Evolutionary conservation across 2,329 filamentous ascomycete genomes (phyloP).

Genomic region (Botrytis fabae): DNA sequence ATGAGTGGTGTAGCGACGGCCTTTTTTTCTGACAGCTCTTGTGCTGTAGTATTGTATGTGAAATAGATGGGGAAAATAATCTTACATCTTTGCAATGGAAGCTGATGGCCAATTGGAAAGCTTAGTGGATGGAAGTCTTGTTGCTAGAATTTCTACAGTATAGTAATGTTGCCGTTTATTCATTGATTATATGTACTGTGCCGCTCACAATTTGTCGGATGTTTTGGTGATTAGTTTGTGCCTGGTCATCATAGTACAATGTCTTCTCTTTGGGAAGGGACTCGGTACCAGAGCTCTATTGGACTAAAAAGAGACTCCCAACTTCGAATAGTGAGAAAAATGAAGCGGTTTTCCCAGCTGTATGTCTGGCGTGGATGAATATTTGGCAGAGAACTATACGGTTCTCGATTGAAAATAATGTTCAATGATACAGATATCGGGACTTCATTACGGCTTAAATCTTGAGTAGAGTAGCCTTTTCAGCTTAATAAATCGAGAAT

Average conservation of each 20-base stretch:
- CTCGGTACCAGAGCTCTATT: neutral
- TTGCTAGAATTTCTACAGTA: neutral
- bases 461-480: neutral
- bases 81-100: rapidly evolving
- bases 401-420: neutral
- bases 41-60: neutral
- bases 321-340: neutral
- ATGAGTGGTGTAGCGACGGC: neutral
- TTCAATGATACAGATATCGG: neutral
- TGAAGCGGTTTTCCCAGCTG: neutral
- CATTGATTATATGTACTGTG: neutral
- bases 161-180: neutral
- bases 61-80: too few species aligned
- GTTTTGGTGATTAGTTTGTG: neutral
- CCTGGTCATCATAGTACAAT: neutral
- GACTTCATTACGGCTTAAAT: neutral
- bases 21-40: neutral
- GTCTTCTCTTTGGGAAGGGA: too few species aligned
- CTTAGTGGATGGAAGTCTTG: neutral
- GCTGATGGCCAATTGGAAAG: neutral
- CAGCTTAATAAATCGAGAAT: neutral
- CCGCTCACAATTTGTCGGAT: neutral
- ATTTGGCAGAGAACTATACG: neutral
- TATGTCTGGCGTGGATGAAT: neutral
- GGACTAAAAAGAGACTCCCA: neutral